Evolutionary conservation across 1,139 yeast genomes (phyloP), one percentile per base, ranked within the genome.

Genomic region (Geotrichum klebahnii): DNA sequence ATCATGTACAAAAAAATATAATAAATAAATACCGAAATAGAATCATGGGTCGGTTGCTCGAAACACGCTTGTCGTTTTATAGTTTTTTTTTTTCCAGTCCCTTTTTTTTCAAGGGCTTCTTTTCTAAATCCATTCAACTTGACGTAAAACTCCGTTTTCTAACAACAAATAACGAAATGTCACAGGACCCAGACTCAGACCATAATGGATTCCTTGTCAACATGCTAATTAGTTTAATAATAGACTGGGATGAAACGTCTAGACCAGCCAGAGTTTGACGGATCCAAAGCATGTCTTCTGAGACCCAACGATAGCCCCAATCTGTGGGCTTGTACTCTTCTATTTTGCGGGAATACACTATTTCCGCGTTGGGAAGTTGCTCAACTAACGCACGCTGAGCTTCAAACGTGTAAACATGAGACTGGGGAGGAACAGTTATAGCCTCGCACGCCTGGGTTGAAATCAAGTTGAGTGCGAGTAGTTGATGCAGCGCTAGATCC

Each of bases 271-370:
- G 48, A 2, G 56, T 48, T 5, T 52, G 29, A 16, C 56, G 45
- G 29, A 59, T 51, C 63, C 63, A 59, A 5, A 55, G 56, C 23
- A 58, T 48, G 44, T 59, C 62, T 45, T 59, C 59, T 12, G 55
- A 50, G 14, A 59, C 47, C 65, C 65, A 61, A 5, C 57, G 41
- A 33, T 49, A 50, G 8, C 64, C 62, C 65, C 65, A 61, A 38
- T 59, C 57, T 22, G 46, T 22, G 29, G 58, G 51, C 10, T 50
- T 34, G 29, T 54, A 51, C 22, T 50, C 51, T 4, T 53, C 48
- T 9, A 55, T 32, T 26, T 49, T 29, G 9, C 52, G 40, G 3
- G 51, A 28, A 43, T 57, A 55, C 8, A 58, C 46, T 26, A 59
- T 41, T 31, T 57, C 54, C 2, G 57, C 55, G 14, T 52, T 49